Evolutionary conservation across 2,329 filamentous ascomycete genomes (phyloP).

Genomic region (Ceratocystis harringtonii): DNA sequence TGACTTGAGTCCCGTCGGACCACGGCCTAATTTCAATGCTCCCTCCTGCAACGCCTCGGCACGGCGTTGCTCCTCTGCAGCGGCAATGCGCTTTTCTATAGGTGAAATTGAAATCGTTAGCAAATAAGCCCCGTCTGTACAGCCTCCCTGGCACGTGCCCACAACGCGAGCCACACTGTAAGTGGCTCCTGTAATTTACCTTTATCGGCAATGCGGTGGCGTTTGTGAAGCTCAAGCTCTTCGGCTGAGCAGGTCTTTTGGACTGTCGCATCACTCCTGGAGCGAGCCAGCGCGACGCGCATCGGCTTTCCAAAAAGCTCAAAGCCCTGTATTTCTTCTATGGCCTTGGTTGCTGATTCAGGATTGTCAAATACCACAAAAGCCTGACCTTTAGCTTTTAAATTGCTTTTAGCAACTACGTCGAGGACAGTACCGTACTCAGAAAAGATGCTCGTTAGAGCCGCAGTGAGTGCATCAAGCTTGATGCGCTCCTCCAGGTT

Average conservation of each 20-base stretch:
- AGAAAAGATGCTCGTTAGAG: conserved; percentile 63
- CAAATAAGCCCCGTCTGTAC: conserved; percentile 26
- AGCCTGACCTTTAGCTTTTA: conserved; percentile 87
- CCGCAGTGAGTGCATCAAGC: conserved; percentile 56
- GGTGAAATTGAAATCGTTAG: not conserved
- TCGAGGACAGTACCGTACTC: conserved; percentile 80
- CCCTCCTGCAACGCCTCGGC: conserved; percentile 43
- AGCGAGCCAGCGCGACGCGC: conserved; percentile 66
- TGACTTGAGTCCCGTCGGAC: conserved; percentile 56
- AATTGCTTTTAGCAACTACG: conserved; percentile 73
- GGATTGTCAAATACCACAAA: conserved; percentile 79
- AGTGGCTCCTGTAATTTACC: conserved; percentile 37
- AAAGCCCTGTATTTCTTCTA: conserved; percentile 84
- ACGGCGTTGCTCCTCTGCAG: conserved; percentile 61
- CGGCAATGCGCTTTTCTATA: conserved; percentile 61
- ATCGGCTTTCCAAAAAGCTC: conserved; percentile 86
- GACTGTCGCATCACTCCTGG: conserved; percentile 77
- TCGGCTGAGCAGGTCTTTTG: conserved; percentile 55
- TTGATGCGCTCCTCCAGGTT: conserved; percentile 92
- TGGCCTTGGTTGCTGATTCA: conserved; percentile 65
- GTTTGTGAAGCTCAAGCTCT: conserved; percentile 79
- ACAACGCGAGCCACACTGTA: not conserved
- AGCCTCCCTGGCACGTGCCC: not conserved
- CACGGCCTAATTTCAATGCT: conserved; percentile 33
- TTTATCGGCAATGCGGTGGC: conserved; percentile 73